phyloP scores from a whole-genome alignment of 257 asterid genomes.

The Rehmannia glutinosa region DNA sequence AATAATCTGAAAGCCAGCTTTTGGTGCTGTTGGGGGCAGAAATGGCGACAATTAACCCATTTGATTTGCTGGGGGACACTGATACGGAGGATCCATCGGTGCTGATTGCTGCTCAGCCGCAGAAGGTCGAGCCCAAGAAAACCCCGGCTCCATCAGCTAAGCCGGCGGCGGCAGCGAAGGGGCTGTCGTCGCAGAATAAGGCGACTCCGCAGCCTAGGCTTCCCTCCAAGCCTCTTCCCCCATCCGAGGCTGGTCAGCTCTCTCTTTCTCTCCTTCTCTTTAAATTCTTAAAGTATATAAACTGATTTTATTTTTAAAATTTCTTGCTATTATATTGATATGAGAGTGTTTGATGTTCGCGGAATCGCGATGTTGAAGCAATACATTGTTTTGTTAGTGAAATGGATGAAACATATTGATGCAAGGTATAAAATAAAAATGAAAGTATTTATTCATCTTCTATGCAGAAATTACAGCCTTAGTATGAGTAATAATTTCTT shows the following conservation, averaged over 20 bases:
- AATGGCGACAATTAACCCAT: constrained; percentile 83
- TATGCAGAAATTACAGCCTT: too few species aligned
- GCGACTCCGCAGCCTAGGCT: constrained; percentile 32
- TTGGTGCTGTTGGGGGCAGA: constrained; percentile 19
- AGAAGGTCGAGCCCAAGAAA: constrained; percentile 54
- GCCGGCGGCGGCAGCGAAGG: constrained; percentile 42
- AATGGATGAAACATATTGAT: too few species aligned
- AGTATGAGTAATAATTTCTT: too few species aligned
- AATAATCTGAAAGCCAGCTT: constrained; percentile 5
- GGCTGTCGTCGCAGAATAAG: constrained; percentile 23
- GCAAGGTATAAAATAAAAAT: neutral
- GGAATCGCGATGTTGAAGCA: neutral
- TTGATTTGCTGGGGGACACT: constrained; percentile 75
- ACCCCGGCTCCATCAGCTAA: constrained; percentile 27
- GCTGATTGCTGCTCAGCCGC: constrained; percentile 55
- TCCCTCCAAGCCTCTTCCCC: constrained; percentile 71
- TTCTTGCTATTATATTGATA: neutral
- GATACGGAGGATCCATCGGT: constrained; percentile 61
- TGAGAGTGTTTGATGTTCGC: neutral
- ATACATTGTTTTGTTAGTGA: neutral
- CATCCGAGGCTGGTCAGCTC: constrained; percentile 65
- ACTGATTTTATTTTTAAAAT: neutral
- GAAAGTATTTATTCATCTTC: too few species aligned
- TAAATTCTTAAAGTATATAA: neutral
- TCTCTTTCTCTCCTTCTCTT: neutral